These are phyloP conservation scores for Pinus taeda DNA, from an alignment of 75 land plant species.

Conservation along the genomic window DNA sequence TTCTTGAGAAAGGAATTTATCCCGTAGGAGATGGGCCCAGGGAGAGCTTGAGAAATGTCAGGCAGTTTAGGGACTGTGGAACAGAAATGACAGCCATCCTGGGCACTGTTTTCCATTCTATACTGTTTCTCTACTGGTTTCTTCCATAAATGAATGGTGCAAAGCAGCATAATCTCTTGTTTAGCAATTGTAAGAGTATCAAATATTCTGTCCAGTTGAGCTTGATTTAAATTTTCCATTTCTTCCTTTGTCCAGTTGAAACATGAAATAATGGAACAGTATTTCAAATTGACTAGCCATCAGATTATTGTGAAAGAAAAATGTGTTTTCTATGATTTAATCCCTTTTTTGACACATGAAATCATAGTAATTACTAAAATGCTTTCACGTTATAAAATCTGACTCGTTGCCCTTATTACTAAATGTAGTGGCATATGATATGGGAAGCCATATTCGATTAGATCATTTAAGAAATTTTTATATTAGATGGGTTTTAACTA, in stretches of 20 bases:
- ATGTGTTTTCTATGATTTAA: neutral
- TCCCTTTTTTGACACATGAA: neutral
- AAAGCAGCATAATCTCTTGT: neutral
- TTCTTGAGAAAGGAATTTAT: too few species aligned
- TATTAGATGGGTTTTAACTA: neutral
- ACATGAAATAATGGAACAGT: neutral
- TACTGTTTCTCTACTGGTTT: too few species aligned
- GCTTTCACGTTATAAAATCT: neutral
- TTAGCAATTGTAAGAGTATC: neutral
- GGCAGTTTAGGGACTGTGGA: too few species aligned
- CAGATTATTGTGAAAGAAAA: neutral
- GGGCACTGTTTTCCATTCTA: too few species aligned
- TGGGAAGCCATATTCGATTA: neutral
- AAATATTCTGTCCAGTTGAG: neutral
- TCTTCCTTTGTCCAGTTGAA: neutral
- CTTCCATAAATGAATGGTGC: too few species aligned
- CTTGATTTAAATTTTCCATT: neutral
- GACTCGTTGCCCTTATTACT: neutral
- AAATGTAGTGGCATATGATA: neutral
- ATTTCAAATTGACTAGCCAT: neutral
- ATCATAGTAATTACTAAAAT: neutral
- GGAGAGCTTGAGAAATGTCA: too few species aligned
- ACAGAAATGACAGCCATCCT: too few species aligned
- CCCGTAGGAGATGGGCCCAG: too few species aligned
- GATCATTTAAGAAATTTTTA: neutral